Evolutionary conservation across 352 stramenopile species (phyloP), one percentile per base, ranked within the genome.

Genomic region (Saprolegnia diclina): DNA sequence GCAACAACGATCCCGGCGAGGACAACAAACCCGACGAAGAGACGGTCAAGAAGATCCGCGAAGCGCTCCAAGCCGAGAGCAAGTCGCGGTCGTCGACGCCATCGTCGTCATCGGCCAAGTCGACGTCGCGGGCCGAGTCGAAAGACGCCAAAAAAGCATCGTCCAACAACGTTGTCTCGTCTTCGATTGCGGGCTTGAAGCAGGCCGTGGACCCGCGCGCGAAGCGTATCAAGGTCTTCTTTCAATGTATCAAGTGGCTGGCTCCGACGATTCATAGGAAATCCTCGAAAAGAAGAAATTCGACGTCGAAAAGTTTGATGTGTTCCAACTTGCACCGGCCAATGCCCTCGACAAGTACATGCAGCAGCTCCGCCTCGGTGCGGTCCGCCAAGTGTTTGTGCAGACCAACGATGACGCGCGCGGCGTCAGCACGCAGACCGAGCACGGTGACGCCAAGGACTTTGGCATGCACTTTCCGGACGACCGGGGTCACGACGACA

Each of bases 401-500:
- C 82, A 91, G 56, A 87, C 80, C 0, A 87, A 79, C 63, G 83
- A 90, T 44, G 81, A 81, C 11, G 80, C 80, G 22, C 79, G 82
- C 42, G 70, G 72, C 1, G 70, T 79, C 4, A 65, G 42, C 16
- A 87, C 77, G 16, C 81, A 90, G 70, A 90, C 81, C 11, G 86
- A 89, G 48, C 54, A 71, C 6, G 70, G 76, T 1, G 61, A 76
- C n/a, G 63, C 67, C 0, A 57, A 75, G 9, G 75, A 88, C 50
- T 79, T 84, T 40, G 76, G 73, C 37, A 91, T 89, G 81, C 79
- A 88, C 40, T 91, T 89, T 24, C 83, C 83, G 0, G 83, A 91
- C 40, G 81, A 91, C n/a, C 80, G 89, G 5, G 83, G 83, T 10
- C 65, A 87, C n/a, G 83, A 71, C 40, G 38, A 38, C 10, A 38